Base-by-base conservation (phyloP, 2,329 filamentous ascomycete species). In the Sarocladium strictum region DNA sequence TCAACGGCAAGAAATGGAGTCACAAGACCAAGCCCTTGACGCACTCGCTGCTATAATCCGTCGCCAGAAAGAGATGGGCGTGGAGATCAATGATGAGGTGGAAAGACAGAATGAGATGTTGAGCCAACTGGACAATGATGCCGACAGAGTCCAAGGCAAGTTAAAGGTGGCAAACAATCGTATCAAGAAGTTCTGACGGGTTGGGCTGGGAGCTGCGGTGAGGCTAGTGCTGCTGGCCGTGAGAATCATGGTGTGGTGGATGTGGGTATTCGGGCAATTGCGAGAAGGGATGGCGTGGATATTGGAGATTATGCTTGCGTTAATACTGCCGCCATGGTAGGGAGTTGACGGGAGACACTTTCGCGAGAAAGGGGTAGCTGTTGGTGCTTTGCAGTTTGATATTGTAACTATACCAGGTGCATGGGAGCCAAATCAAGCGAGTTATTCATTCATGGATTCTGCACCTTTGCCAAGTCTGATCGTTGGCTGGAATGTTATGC, bases 51-150 rank as follows among this genome's bases (percentile, higher is more conserved):
- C 81, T 59, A 85, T 90, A 49, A 85, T 93, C 47, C 74, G 84
- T 49, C 74, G 86, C 56, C 86, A 93, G 73, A 85, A 81, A 64
- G 85, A 91, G 69, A 89, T 93, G 80, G 89, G 89, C 0, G 73
- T 89, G 47, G 79, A 84, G 55, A 92, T 94, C 63, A 80, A 89
- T 59, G 80, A 85, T 51, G 89, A 93, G 72, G 77, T 92, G 55
- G 79, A 84, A 53, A 70, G 81, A 60, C 88, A 93, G 72, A 87
- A 83, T 54, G 78, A 83, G 66, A 81, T 90, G 80, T 73, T 94
- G 27, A 79, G 82, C 12, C 69, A 82, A 60, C 65, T 91, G 58
- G 84, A 86, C 58, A 75, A 83, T 54, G 86, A 91, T 68, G 78
- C 79, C 2, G 82, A 85, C 58, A 74, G 85, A 5, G 74, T 90